Base-by-base conservation (phyloP, 805 yeast genomes). In the Metschnikowia kofuensis region DNA sequence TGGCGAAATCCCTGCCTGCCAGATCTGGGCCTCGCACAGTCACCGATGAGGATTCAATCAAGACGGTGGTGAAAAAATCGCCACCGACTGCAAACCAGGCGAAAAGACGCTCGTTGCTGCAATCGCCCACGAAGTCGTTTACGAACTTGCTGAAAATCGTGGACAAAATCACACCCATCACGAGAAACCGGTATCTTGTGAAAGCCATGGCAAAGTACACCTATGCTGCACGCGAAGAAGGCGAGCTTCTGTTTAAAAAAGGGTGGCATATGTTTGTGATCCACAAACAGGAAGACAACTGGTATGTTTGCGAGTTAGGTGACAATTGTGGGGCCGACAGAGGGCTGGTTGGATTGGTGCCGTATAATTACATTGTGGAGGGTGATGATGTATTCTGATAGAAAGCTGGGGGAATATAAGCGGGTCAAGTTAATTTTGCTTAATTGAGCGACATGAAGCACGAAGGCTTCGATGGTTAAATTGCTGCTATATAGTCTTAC, bases 251-350 rank as follows among this genome's bases (percentile, higher is more conserved):
- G 34, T 73, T 74, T 61, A 65, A 58, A 44, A 73, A 72, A 51
- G 69, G 69, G 38, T 70, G 76, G 75, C 58, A 70, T 40, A 67
- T 74, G 66, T 74, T 63, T 49, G 63, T 74, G 28, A 61, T 74
- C 30, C 71, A 71, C 57, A 69, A 68, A 48, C 78, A 74, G 52
- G 75, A 68, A 45, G 78, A 74, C 50, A 64, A 69, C 47, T 74
- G 78, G 78, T 74, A 55, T 52, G 65, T 72, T 35, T 73, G 77
- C 56, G 77, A 73, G 52, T 62, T 74, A 51, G 69, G 68, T 3
- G 58, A 53, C 6, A 72, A 70, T 43, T 62, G 71, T 46, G 65
- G 60, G n/a, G 61, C 60, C 6, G 50, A 51, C 2, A 54, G 55
- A 15, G 78, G 78, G 7, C 44, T 56, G 48, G 64, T 74, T 6